Conservation (phyloP, 805 yeast species). For the Ogataea nitratoaversa region DNA sequence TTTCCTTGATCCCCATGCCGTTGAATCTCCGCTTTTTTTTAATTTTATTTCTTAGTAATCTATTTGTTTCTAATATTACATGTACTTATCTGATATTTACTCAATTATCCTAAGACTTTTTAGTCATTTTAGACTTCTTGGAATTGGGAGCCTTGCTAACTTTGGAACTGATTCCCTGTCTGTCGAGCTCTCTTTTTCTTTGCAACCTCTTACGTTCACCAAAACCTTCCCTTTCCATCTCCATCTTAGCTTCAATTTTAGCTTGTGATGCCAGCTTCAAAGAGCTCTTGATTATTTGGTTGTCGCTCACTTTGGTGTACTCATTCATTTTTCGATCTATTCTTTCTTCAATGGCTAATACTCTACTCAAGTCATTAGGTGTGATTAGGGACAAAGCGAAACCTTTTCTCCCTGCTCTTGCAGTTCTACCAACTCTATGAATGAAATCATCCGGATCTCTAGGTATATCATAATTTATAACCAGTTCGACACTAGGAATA, state of each 20-base stretch:
- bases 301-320: constrained; percentile 68
- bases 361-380: constrained; percentile 77
- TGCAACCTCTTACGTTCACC: constrained; percentile 50
- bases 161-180: neutral
- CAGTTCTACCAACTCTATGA: constrained; percentile 93
- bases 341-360: constrained; percentile 82
- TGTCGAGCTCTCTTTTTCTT: constrained; percentile 13
- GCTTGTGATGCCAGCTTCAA: constrained; percentile 72
- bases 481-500: constrained; percentile 76
- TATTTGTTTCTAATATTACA: too few relatives aligned
- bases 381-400: constrained; percentile 78
- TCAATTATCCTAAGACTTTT: too few relatives aligned
- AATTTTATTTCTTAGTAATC: too few relatives aligned
- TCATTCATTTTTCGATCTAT: constrained; percentile 77
- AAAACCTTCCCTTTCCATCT: constrained; percentile 86
- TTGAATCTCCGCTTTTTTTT: too few relatives aligned
- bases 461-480: constrained; percentile 75
- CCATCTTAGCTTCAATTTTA: constrained; percentile 86
- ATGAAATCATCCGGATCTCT: constrained; percentile 81
- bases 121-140: neutral
- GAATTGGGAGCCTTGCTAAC: constrained; percentile 2
- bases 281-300: constrained; percentile 67
- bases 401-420: constrained; percentile 94
- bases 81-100: too few relatives aligned
- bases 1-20: too few relatives aligned